Evolutionary conservation across 495 filamentous ascomycete species (phyloP), one percentile per base, ranked within the genome.

Genomic region (Trichoderma orchidacearum): DNA sequence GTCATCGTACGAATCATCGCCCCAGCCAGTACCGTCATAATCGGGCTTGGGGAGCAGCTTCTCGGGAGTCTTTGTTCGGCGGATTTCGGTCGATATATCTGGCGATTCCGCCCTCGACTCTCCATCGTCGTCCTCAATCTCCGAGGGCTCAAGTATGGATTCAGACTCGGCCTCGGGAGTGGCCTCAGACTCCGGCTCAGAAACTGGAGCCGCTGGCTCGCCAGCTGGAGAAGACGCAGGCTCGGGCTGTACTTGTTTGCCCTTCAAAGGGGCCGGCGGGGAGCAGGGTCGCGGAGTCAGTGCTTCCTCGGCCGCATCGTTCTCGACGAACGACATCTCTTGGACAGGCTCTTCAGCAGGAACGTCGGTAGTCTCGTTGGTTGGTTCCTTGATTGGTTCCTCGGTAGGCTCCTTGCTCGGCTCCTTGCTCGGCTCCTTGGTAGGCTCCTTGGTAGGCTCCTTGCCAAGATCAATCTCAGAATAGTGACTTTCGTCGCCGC

Each of bases 21-120:
- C 73, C 72, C 78, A 82, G 5, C 77, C 77, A 5, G 71, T 71
- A 13, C 75, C 77, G 58, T 80, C 78, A 62, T 80, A 80, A 56
- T 77, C 75, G 1, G 77, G 77, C 60, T 75, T 75, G 4, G 36
- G 36, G 36, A 41, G n/a, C n/a, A 76, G 73, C 12, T 77, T 72
- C 0, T 72, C 66, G 18, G 36, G 36, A 21, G 36, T 41, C 17
- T 41, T 41, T 5, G 17, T 41, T 41, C 17, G 36, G 36, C 6
- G 36, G 3, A 41, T 23, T 18, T 41, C 36, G 11, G 36, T 23
- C 11, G 36, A 41, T 23, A 41, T 13, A 5, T 9, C 5, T 41
- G 36, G 36, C 36, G 36, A 41, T 9, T 8, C 15, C 4, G 18
- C 36, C 18, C 23, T 18, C 13, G 6, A 5, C 17, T 41, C 69